These are phyloP conservation scores for Nannizziopsis arthrosporioides DNA, from an alignment of 2,329 filamentous ascomycete species.

Conservation along the genomic window DNA sequence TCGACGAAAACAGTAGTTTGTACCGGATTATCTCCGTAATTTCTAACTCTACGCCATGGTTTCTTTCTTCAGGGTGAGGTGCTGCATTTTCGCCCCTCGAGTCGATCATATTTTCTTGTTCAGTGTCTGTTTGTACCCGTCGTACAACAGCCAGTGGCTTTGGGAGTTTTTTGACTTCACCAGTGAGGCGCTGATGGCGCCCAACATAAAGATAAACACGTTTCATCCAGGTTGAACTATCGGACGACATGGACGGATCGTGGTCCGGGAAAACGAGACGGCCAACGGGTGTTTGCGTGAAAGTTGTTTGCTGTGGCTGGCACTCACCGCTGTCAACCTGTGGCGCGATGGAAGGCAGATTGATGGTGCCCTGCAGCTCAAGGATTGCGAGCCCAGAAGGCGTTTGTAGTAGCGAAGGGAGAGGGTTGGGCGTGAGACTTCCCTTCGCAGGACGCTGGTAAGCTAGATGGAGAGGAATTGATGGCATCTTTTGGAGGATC, in stretches of 20 bases:
- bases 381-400: slow-evolving; percentile 80
- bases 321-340: slow-evolving; percentile 15
- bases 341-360: slow-evolving; percentile 45
- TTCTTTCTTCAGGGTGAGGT: slow-evolving; percentile 26
- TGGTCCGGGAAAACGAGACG: slow-evolving; percentile 70
- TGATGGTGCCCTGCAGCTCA: slow-evolving; percentile 85
- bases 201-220: slow-evolving; percentile 79
- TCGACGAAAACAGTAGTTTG: slow-evolving; percentile 71
- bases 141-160: slow-evolving; percentile 69
- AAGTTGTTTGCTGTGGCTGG: slow-evolving; percentile 9
- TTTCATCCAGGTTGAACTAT: slow-evolving; percentile 69
- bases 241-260: slow-evolving; percentile 37
- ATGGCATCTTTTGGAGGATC: slow-evolving; percentile 28
- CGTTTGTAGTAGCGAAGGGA: slow-evolving; percentile 76
- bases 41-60: slow-evolving; percentile 48
- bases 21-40: slow-evolving; percentile 77
- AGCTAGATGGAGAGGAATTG: slow-evolving; percentile 30
- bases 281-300: slow-evolving; percentile 49
- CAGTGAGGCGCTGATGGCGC: slow-evolving; percentile 74
- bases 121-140: slow-evolving; percentile 32
- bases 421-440: slow-evolving; percentile 40
- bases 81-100: slow-evolving; percentile 17
- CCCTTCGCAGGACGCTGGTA: slow-evolving; percentile 11
- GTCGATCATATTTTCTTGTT: slow-evolving; percentile 7
- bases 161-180: slow-evolving; percentile 77